Base-by-base conservation (phyloP, 2,329 filamentous ascomycete genomes). In the Aspergillus vadensis region DNA sequence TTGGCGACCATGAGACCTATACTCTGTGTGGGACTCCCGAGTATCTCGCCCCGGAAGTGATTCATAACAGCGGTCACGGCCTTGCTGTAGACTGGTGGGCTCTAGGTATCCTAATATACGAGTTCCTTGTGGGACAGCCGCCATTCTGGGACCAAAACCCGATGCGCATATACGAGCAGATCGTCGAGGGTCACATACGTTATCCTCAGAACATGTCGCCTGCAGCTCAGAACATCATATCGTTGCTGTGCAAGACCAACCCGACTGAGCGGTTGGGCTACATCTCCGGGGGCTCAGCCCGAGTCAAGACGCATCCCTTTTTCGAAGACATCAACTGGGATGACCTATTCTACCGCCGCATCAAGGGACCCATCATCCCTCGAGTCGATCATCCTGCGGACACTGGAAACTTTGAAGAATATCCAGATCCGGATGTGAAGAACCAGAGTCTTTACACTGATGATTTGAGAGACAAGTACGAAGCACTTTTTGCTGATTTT, bases 71-170 rank as follows among this genome's bases (percentile, higher is more conserved):
- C 74, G 84, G 86, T 21, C 86, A 89, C 68, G 85, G 86, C 56
- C 83, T 84, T 50, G 86, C 86, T 38, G 86, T 89, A 41, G 86
- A 89, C 74, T 89, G 86, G 86, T 89, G 86, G 86, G 86, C 86
- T 2, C 81, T 88, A 61, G 86, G 86, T 25, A 88, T 89, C 63
- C 76, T 89, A 32, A 85, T 88, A 44, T 88, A 88, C 72, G 86
- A 89, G 67, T 88, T 89, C 69, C 77, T 89, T 19, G 86, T 88
- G 53, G 86, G 86, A 55, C 86, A 88, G 67, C 86, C 86, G 21
- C 86, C 86, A 1, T 89, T 88, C 72, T 89, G 86, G 86, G 86
- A 88, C 70, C 84, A 87, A 61, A 88, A 88, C 65, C 86, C 86
- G 3, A 87, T 88, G 84, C 86, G 86, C 62, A 88, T 88, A 63